Base-by-base conservation (phyloP, 345 rosid species). In the Linum lewisii region DNA sequence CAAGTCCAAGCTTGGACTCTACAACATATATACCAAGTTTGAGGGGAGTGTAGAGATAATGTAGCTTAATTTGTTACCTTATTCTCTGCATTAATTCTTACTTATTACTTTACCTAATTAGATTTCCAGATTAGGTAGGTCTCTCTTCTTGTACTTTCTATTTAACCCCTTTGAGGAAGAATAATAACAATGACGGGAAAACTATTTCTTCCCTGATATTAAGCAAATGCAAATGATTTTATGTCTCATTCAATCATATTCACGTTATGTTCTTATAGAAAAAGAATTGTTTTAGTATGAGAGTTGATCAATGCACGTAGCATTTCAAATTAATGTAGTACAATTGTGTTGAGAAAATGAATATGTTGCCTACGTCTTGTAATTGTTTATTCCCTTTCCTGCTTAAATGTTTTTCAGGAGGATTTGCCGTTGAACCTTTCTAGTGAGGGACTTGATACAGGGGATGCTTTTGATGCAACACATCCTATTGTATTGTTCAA, bases 401-500 rank as follows among this genome's bases (percentile, higher is more conserved):
- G 45, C 2, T 38, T 38, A 8, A 38, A 2, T 56, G 50, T 62
- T 60, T 66, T 65, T 23, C 75, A 82, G 76, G 69, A 71, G 61
- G 69, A 63, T n/a, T 73, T 72, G 61, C 63, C 11, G 24, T 60
- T 50, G 58, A 75, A 65, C 38, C 54, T 60, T 36, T 54, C 57
- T 44, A 25, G 50, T 22, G 34, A 44, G 21, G 65, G 45, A 9
- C 58, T 55, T 16, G 57, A 54, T 19, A 47, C 49, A 47, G 63
- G 54, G 25, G 54, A 59, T 51, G 61, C 62, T 55, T 44, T 61
- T 63, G 76, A 62, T 59, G 63, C 63, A 37, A n/a, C 72, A 18
- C 71, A 66, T 60, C 72, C 80, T n/a, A 60, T 80, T 21, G 38
- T 83, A 57, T 70, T 84, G 66, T 71, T 78, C 21, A 75, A 70